Evolutionary conservation across 306 rosid species (phyloP), one percentile per base, ranked within the genome.

Genomic region (Alnus glutinosa): DNA sequence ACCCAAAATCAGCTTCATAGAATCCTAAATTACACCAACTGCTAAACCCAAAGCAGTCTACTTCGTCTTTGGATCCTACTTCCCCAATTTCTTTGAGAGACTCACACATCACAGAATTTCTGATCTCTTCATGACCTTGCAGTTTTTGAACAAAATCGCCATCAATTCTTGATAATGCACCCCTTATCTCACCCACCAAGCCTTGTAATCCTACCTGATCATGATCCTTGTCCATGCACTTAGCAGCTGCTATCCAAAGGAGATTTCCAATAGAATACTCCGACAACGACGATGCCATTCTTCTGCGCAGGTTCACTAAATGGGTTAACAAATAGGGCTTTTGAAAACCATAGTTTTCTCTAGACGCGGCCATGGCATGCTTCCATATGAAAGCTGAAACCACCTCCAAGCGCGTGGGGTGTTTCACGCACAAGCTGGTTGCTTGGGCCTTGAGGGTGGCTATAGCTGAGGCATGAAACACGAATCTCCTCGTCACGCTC

Each of bases 321-420:
- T 88, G 85, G 18, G 85, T 81, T 7, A 76, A 6, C 0, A 80
- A 9, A 1, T 84, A 80, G 19, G 86, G 76, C 73, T 50, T 81
- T 62, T 44, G 61, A 59, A 66, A 1, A 3, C 85, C 85, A 49
- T 70, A 9, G 10, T 46, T 67, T n/a, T 72, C 74, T 59, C 66
- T 80, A 7, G 84, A 71, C 32, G 85, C 87, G 7, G 77, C 83
- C 67, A 76, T 68, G 47, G 64, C 62, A 10, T 79, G 76, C 68
- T 80, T 78, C 91, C 91, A 85, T 54, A 87, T 18, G 62, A 85
- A 83, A 34, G 76, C 84, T 9, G 89, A 68, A 44, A 85, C 82
- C 9, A 81, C 82, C 42, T 85, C 89, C 1, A 88, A 78, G 1
- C 84, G 83, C 2, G 79, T 83, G 12, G 85, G 80, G 9, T 77